Percentiles rank a stretch among this genome's conserved stretches.
phyloP scores from a whole-genome alignment of 1,284 basidiomycete genomes.

The Sporisorium graminicola region DNA sequence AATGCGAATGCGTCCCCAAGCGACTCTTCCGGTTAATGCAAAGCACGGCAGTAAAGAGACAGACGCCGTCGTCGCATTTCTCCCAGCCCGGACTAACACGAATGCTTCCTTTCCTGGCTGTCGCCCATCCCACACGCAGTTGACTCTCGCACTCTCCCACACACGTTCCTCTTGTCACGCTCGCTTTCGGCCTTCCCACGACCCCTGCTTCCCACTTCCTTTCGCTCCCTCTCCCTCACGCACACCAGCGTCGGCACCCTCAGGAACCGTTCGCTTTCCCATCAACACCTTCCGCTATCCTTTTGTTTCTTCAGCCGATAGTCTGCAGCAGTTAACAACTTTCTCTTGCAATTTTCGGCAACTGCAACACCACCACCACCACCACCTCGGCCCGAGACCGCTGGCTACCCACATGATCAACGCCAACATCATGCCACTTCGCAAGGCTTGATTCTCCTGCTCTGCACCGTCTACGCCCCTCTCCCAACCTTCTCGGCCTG shows the following conservation, averaged over 20 bases:
- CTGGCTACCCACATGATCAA: background rate
- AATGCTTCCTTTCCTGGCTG: background rate
- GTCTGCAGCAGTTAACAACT: background rate
- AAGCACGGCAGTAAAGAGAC: too few relatives aligned
- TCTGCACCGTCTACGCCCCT: background rate
- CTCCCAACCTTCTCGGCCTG: background rate
- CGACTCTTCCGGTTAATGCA: too few relatives aligned
- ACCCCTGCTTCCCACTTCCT: background rate
- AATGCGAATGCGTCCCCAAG: too few relatives aligned
- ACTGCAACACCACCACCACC: background rate
- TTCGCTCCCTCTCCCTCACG: background rate
- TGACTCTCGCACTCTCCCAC: background rate
- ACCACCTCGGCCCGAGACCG: background rate
- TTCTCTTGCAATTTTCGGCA: background rate
- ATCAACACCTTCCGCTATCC: background rate
- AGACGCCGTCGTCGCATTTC: too few relatives aligned
- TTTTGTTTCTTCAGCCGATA: background rate
- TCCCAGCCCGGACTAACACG: too few relatives aligned
- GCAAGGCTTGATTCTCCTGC: background rate
- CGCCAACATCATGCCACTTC: constrained; percentile 1
- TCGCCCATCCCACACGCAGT: background rate
- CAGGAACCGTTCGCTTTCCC: background rate
- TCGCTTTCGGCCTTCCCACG: background rate
- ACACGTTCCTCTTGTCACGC: background rate
- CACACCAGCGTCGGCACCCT: background rate